These are phyloP conservation scores for Neurospora sp. DNA, from an alignment of 495 filamentous ascomycete species.

Conservation along the genomic window DNA sequence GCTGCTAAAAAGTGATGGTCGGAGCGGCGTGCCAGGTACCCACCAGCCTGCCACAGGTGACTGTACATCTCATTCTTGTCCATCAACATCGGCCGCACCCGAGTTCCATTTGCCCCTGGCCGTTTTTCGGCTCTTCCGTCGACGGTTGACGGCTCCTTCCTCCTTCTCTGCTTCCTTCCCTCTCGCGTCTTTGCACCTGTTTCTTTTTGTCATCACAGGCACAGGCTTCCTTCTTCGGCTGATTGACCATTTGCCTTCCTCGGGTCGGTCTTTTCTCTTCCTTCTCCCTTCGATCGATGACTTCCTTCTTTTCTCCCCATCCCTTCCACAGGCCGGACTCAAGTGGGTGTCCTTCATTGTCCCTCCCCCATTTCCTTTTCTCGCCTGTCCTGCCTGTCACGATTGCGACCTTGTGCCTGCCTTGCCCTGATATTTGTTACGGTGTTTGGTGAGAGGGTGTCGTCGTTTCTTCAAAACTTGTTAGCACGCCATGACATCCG, in stretches of 20 bases:
- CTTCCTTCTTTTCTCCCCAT: background rate
- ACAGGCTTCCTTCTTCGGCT: background rate
- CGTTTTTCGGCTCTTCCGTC: background rate
- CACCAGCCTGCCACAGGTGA: background rate
- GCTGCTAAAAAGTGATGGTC: background rate
- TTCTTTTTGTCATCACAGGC: constrained; percentile 2
- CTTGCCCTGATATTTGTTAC: background rate
- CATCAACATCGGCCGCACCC: background rate
- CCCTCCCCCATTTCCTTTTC: background rate
- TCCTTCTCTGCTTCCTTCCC: background rate
- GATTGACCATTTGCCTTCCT: background rate
- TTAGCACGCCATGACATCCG: background rate
- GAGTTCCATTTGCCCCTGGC: background rate
- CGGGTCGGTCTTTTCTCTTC: background rate
- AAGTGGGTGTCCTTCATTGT: background rate
- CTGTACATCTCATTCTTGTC: background rate
- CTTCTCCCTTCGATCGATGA: background rate
- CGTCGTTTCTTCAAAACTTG: background rate
- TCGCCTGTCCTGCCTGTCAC: background rate
- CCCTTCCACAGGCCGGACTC: constrained; percentile 4
- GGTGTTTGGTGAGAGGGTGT: constrained; percentile 1
- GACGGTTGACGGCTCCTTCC: background rate
- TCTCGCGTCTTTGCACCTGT: background rate
- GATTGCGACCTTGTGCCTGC: background rate
- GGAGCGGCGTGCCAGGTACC: background rate